Base-by-base conservation (phyloP, 225 moss, liverwort and hornwort species). In the Anthoceros angustus region DNA sequence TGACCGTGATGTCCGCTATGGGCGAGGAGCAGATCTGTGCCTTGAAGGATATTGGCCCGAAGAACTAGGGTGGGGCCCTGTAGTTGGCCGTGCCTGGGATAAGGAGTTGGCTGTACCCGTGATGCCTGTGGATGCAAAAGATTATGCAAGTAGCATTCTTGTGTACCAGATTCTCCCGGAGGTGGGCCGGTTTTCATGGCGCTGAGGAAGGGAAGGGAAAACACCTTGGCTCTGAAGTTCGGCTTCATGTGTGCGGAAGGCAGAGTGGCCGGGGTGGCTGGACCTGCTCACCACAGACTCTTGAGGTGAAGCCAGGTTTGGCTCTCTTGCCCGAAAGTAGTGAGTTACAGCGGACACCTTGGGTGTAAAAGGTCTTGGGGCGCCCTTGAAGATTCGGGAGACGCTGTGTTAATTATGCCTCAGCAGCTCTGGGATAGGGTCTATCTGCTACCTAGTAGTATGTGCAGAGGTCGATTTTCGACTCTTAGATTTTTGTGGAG, bases 21-120 rank as follows among this genome's bases (percentile, higher is more conserved):
- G 83, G 88, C 40, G 94, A 94, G 78, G 94, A 94, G 74, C 94
- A 94, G 94, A 90, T 94, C 49, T 85, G 83, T 18, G 88, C 94
- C 11, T 78, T 94, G 64, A 94, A 94, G 80, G 94, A 94, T 68
- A 74, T 94, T 6, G 93, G 93, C 16, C 83, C 71, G 25, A 94
- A 86, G 71, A 79, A 84, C 74, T 94, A 84, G 73, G 23, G 55
- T 23, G 7, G 16, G 55, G 55, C 5, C n/a, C 55, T 55, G 55
- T 18, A 7, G 55, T 55, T 18, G 1, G 18, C n/a, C n/a, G 55
- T 18, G 55, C 1, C 15, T 11, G 20, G 15, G 49, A 5, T 20
- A 16, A 50, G 49, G 7, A 50, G 49, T 14, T 16, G 5, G 10
- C 20, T 14, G 14, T 16, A 50, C 20, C 8, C 55, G 23, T 15